A percentile compares a stretch with the other conserved stretches of the same genome.
phyloP scores from a whole-genome alignment of 305 asterid genomes.

The Rubia tinctorum region DNA sequence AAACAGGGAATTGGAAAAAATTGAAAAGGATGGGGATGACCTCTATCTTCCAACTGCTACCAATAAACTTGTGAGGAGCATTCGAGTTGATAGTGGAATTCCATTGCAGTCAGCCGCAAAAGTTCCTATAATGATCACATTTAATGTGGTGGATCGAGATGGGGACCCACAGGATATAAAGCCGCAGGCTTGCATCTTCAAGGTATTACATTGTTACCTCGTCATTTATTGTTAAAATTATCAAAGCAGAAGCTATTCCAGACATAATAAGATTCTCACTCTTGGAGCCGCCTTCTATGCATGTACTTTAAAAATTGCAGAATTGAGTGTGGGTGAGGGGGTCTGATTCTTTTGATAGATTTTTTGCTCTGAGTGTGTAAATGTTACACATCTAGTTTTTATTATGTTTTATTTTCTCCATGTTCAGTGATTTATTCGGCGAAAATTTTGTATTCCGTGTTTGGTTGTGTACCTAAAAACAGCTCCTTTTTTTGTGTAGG shows the following conservation, averaged over 20 bases:
- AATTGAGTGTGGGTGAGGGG: background rate
- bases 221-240: conserved; percentile 3
- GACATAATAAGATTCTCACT: background rate
- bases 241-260: conserved; percentile 5
- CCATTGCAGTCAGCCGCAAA: conserved; percentile 99
- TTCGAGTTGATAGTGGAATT: conserved; percentile 93
- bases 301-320: background rate
- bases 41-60: conserved; percentile 98
- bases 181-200: conserved; percentile 98
- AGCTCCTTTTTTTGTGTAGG: conserved; percentile 55
- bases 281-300: background rate
- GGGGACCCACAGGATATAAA: conserved; percentile 76
- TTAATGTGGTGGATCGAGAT: conserved; percentile 86
- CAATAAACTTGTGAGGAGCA: conserved; percentile 86
- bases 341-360: background rate
- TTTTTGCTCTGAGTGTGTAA: background rate
- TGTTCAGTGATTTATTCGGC: background rate
- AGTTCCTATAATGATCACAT: conserved; percentile 99
- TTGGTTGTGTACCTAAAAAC: background rate
- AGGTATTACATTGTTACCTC: conserved; percentile 44
- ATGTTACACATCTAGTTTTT: background rate
- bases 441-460: background rate
- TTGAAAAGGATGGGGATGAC: conserved; percentile 85
- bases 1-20: conserved; percentile 93
- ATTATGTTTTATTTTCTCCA: background rate